Evolutionary conservation across 169 alveolate genomes (phyloP), one percentile per base, ranked within the genome.

Genomic region (Babesia microti): DNA sequence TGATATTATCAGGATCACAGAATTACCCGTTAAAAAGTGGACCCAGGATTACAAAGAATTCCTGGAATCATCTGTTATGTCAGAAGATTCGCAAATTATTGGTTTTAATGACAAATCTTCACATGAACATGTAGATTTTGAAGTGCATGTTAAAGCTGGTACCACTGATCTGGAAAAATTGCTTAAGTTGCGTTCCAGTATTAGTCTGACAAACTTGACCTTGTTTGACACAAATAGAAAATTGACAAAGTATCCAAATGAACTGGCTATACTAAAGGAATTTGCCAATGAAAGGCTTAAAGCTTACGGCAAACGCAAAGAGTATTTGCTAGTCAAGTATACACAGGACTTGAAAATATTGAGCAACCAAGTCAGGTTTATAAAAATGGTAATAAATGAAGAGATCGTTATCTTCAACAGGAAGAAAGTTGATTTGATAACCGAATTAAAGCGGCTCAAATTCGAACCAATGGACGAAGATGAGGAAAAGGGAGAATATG

Each of bases 21-120:
- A 97, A 73, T 83, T 97, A n/a, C 99, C 99, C 1, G 80, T 95
- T 39, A 84, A 87, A 39, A 87, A 83, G 59, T 92, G 98, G 97
- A 93, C 97, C 12, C 88, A 91, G 79, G 97, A 91, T 72, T 94
- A 91, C 79, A 87, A 90, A 60, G 93, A 81, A 41, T 91, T 87
- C 83, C 69, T 91, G 41, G 96, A 92, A 63, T 72, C 73, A 12
- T 50, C 36, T 11, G 60, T 30, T 1, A 45, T 52, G n/a, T 26
- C 19, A 15, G 72, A 67, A 29, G 61, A 69, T 15, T 30, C 57
- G 30, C 65, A 70, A 50, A 69, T 81, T 14, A 34, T 76, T 24
- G 91, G 81, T 40, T 83, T 61, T 56, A 59, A 83, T 18, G 94
- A 86, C 55, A 76, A 80, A 52, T 78, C 88, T 36, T 72, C 89